phyloP scores from a whole-genome alignment of 495 filamentous ascomycete genomes.

The Tricharina praecox region DNA sequence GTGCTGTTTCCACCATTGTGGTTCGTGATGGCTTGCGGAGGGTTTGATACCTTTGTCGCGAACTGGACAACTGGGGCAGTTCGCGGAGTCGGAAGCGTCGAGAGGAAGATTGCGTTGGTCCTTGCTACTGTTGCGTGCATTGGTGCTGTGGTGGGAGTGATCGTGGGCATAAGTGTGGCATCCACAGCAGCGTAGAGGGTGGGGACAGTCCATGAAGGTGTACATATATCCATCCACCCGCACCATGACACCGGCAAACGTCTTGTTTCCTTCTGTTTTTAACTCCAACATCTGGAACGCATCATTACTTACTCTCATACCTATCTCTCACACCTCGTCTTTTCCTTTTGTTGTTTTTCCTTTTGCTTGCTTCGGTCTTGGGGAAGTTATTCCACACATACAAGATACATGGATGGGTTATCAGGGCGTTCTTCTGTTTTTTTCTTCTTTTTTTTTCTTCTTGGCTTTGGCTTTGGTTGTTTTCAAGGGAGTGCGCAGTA shows the following conservation, averaged over 20 bases:
- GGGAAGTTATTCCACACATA: neutral
- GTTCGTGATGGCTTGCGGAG: constrained; percentile 18
- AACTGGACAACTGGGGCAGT: constrained; percentile 15
- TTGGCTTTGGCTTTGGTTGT: neutral
- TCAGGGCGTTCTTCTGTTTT: neutral
- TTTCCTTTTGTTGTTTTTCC: neutral
- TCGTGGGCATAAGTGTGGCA: constrained; percentile 10
- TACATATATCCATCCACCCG: no score
- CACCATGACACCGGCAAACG: constrained; percentile 1
- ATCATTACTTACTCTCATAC: neutral
- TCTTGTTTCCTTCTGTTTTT: no score
- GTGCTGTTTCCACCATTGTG: constrained; percentile 21
- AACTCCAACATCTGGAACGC: neutral
- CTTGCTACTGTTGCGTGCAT: constrained; percentile 16
- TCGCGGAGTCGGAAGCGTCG: constrained; percentile 17
- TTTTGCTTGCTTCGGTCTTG: neutral
- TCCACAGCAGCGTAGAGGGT: no score
- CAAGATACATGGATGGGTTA: neutral
- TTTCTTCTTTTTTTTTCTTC: neutral
- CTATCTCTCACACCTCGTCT: neutral
- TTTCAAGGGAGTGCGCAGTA: neutral
- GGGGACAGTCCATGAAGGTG: no score
- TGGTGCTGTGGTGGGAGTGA: constrained; percentile 16
- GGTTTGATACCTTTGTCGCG: constrained; percentile 18
- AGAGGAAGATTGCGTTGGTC: constrained; percentile 20